phyloP scores from a whole-genome alignment of 805 yeast genomes.

The Metschnikowia santaceciliae region DNA sequence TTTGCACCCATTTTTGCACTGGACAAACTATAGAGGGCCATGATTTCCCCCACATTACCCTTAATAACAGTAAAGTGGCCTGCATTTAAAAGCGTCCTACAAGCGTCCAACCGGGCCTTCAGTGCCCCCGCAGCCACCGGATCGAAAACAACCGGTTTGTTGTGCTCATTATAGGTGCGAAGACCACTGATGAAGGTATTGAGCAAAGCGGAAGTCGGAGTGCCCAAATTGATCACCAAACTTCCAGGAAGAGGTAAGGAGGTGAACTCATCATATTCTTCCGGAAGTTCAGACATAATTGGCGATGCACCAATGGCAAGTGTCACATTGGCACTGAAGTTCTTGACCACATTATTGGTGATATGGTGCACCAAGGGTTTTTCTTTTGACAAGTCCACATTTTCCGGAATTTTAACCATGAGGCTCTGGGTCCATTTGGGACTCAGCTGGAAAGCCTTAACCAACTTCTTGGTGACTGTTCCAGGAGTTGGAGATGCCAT shows the following conservation, averaged over 20 bases:
- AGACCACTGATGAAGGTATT: conserved; percentile 49
- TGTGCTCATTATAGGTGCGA: conserved; percentile 49
- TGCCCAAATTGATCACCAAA: conserved; percentile 72
- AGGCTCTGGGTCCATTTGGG: conserved; percentile 8
- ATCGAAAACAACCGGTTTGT: conserved; percentile 70
- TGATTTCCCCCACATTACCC: conserved; percentile 83
- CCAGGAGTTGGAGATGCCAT: conserved; percentile 61
- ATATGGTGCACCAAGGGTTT: conserved; percentile 80
- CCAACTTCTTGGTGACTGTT: conserved; percentile 42
- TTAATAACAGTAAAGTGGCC: conserved; percentile 68
- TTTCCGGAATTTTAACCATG: not conserved
- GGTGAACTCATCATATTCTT: conserved; percentile 68
- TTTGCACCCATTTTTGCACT: not conserved
- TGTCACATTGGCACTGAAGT: conserved; percentile 82
- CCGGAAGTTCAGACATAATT: conserved; percentile 72
- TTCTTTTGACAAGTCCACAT: not conserved
- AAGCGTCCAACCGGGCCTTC: conserved; percentile 46
- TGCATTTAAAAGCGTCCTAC: conserved; percentile 46
- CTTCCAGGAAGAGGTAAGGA: conserved; percentile 45
- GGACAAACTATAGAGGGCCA: conserved; percentile 46
- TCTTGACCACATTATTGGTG: conserved; percentile 84
- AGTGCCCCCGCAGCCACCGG: conserved; percentile 96
- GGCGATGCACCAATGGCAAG: conserved; percentile 85
- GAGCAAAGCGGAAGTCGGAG: conserved; percentile 47
- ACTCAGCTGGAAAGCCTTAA: conserved; percentile 24